A percentile compares a stretch with the other conserved stretches of the same genome.
These are phyloP conservation scores for Pisolithus thermaeus DNA, from an alignment of 1,284 basidiomycete genomes.

Conservation along the genomic window DNA sequence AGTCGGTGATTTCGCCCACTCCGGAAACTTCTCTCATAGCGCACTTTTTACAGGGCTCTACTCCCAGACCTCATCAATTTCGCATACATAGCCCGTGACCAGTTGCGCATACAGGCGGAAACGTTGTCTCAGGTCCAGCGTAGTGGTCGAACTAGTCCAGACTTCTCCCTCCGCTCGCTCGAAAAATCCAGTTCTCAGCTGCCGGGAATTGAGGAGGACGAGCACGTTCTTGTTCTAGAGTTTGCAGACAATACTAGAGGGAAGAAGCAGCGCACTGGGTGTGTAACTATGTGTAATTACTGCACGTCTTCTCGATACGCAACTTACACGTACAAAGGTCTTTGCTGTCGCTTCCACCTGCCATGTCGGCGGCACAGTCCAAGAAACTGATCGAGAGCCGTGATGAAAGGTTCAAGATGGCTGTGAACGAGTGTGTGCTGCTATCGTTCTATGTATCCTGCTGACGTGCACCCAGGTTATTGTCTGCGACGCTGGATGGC, in stretches of 20 bases:
- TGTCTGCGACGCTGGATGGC: slow-evolving; percentile 46
- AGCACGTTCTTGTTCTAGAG: slow-evolving; percentile 71
- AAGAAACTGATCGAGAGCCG: slow-evolving; percentile 72
- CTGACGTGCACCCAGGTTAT: slow-evolving; percentile 40
- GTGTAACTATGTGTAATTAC: slow-evolving; percentile 12
- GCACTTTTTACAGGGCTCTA: slow-evolving; percentile 51
- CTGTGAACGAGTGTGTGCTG: slow-evolving; percentile 63
- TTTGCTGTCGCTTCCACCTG: slow-evolving; percentile 39
- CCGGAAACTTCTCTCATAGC: slow-evolving; percentile 6
- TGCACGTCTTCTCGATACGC: not conserved
- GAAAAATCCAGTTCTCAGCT: slow-evolving; percentile 14
- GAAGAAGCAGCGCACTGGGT: slow-evolving; percentile 30
- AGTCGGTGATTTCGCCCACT: slow-evolving; percentile 41
- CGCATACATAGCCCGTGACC: slow-evolving; percentile 69
- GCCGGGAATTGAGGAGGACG: slow-evolving; percentile 35
- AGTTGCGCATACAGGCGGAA: slow-evolving; percentile 55
- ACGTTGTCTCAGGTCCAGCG: slow-evolving; percentile 21
- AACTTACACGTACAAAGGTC: slow-evolving; percentile 28
- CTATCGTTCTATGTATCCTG: not conserved
- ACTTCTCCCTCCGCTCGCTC: slow-evolving; percentile 31
- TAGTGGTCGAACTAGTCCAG: slow-evolving; percentile 28
- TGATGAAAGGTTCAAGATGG: slow-evolving; percentile 59
- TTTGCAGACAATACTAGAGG: slow-evolving; percentile 57
- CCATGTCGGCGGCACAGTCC: slow-evolving; percentile 51
- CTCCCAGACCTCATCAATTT: slow-evolving; percentile 80